Percentiles rank a stretch among this genome's conserved stretches.
These are phyloP conservation scores for Leishmania gerbilli DNA, from an alignment of 208 protist genomes.

Conservation along the genomic window DNA sequence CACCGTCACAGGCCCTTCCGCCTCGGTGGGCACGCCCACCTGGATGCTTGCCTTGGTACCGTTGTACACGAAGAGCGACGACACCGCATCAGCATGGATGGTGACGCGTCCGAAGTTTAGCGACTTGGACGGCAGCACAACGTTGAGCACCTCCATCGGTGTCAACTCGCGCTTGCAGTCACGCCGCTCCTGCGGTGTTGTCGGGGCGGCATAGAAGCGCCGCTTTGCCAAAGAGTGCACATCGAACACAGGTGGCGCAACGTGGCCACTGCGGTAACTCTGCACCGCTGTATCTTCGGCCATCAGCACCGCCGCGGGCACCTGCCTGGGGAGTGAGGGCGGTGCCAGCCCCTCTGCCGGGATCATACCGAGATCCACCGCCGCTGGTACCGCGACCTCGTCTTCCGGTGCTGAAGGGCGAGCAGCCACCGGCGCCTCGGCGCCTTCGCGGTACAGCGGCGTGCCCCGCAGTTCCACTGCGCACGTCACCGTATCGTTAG, in stretches of 20 bases:
- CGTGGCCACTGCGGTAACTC: slow-evolving; percentile 34
- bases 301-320: slow-evolving; percentile 25
- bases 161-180: slow-evolving; percentile 91
- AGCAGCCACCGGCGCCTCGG: background rate
- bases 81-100: slow-evolving; percentile 69
- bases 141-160: slow-evolving; percentile 84
- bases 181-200: slow-evolving; percentile 81
- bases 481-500: slow-evolving; percentile 70
- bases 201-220: slow-evolving; percentile 76
- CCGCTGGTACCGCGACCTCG: slow-evolving; percentile 32
- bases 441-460: slow-evolving; percentile 27
- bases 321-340: slow-evolving; percentile 47
- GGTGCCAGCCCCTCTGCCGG: slow-evolving; percentile 75
- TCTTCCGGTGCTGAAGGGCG: slow-evolving; percentile 7
- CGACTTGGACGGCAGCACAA: slow-evolving; percentile 79
- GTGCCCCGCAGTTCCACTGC: slow-evolving; percentile 53
- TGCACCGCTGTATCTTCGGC: slow-evolving; percentile 27
- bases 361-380: slow-evolving; percentile 86
- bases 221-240: slow-evolving; percentile 81
- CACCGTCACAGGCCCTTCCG: slow-evolving; percentile 65
- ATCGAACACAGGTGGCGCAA: slow-evolving; percentile 70
- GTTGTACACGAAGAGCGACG: slow-evolving; percentile 93
- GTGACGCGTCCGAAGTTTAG: slow-evolving; percentile 92
- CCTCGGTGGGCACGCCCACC: slow-evolving; percentile 74
- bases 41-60: slow-evolving; percentile 76